Evolutionary conservation across 371 early-diverging fungal species (phyloP), one percentile per base, ranked within the genome.

Genomic region (Apophysomyces trapeziformis): DNA sequence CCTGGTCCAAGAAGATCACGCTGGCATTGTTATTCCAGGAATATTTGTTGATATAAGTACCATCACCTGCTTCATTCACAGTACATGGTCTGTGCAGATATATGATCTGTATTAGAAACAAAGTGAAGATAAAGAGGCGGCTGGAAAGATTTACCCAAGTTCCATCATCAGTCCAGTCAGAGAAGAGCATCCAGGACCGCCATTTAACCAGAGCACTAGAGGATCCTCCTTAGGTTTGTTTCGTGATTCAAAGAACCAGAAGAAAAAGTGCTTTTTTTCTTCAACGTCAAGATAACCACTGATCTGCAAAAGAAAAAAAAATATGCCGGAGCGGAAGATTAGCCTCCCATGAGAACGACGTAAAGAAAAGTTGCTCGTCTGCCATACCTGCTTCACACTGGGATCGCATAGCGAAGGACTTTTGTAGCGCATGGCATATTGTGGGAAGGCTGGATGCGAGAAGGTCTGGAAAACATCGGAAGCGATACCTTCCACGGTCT

Each of bases 151-250:
- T 73, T 71, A 79, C 82, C 91, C 91, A 12, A 91, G 84, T 76
- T 92, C 92, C 85, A 89, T 88, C 58, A 92, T 80, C 32, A 91
- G 76, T 14, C 91, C 91, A 13, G 88, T 86, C 63, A 90, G 77
- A 13, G 91, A 89, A 61, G 88, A 88, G 78, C 91, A 93, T n/a
- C 93, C 92, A 5, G 91, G 91, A n/a, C 91, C 91, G 47, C 92
- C 92, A 63, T 90, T 91, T 36, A 92, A 71, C 92, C 92, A 92
- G 16, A 92, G 79, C 7, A 92, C 70, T 14, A 93, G 67, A 6
- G 93, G 92, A 60, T 91, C 92, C 4, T 82, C 78, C 61, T 76
- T 71, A 41, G 89, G 90, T 36, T 84, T 75, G 64, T 82, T 72
- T 60, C 90, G 84, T 0, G 91, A 87, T 73, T 92, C 92, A 79